These are phyloP conservation scores for Hypoxylon sp. DNA, from an alignment of 2,329 filamentous ascomycete species.

Conservation along the genomic window DNA sequence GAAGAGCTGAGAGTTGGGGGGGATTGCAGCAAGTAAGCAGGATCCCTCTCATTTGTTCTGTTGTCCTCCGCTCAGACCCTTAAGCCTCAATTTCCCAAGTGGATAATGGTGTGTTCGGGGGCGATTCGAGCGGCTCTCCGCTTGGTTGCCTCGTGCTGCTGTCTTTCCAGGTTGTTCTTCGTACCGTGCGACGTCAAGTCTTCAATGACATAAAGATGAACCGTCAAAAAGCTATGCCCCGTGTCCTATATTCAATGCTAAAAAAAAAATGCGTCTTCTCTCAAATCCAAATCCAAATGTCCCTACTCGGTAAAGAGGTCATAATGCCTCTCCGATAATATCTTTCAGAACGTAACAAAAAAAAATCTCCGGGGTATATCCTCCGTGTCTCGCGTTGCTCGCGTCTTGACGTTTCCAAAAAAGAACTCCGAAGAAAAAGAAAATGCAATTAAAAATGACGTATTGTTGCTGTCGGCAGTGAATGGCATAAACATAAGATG, in stretches of 20 bases:
- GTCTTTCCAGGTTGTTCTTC: conserved; percentile 9
- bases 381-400: conserved; percentile 47
- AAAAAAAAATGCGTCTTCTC: conserved; percentile 25
- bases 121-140: conserved; percentile 6
- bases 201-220: conserved; percentile 28
- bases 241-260: conserved; percentile 34
- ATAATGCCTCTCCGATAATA: conserved; percentile 17
- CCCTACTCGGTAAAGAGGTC: conserved; percentile 5
- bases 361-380: conserved; percentile 51
- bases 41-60: neutral
- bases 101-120: conserved; percentile 7
- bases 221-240: conserved; percentile 21
- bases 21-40: neutral
- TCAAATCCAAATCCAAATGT: neutral
- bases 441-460: conserved; percentile 37
- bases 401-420: conserved; percentile 42
- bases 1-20: conserved; percentile 9
- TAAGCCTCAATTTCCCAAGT: conserved; percentile 17
- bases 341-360: conserved; percentile 28
- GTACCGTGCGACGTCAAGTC: conserved; percentile 30
- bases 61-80: conserved; percentile 21
- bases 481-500: conserved; percentile 24
- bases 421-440: conserved; percentile 45
- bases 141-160: conserved; percentile 11
- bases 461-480: conserved; percentile 35